Base-by-base conservation (phyloP, 257 asterid genomes). In the Nyctanthes arbortristis region DNA sequence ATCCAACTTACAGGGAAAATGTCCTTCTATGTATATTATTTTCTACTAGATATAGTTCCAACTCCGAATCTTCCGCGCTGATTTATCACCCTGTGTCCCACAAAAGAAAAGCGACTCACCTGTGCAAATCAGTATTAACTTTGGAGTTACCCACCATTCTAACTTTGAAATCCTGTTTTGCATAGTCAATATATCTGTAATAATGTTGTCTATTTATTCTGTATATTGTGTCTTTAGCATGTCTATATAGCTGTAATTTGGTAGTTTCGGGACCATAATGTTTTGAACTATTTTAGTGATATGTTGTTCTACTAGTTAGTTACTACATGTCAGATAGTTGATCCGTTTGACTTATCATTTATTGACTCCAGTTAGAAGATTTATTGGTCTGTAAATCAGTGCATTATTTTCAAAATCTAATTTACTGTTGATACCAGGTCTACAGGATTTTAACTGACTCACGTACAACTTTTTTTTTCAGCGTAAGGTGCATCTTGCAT, bases 401-500 rank as follows among this genome's bases (percentile, higher is more conserved):
- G 49, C 32, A 25, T 73, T 62, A 55, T 35, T 25, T 59, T 61
- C 61, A 33, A 64, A n/a, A 45, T 60, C 45, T 20, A 47, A 52
- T 69, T 47, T 14, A 28, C 54, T 8, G 7, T 54, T 20, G 47
- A 29, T 35, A 11, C 22, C 18, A 40, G 45, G 32, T 13, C 54
- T 10, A 32, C 32, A 13, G 49, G 39, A 49, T 68, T 61, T 60
- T 45, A 49, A 75, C 30, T 10, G 68, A 31, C 24, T 65, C n/a
- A 1, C 32, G 5, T 16, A 25, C 5, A 16, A 11, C 36, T n/a
- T 28, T 70, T 57, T 66, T 71, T 63, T 80, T 24, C 86, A 93
- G 96, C 29, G 94, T 90, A 83, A 87, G 77, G 31, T 93, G 97
- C 83, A 93, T 90, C 78, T 82, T 93, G 71, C 86, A 85, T 9